Evolutionary conservation across 192 early-diverging fungal genomes (phyloP), one percentile per base, ranked within the genome.

Genomic region (Linnemannia exigua): DNA sequence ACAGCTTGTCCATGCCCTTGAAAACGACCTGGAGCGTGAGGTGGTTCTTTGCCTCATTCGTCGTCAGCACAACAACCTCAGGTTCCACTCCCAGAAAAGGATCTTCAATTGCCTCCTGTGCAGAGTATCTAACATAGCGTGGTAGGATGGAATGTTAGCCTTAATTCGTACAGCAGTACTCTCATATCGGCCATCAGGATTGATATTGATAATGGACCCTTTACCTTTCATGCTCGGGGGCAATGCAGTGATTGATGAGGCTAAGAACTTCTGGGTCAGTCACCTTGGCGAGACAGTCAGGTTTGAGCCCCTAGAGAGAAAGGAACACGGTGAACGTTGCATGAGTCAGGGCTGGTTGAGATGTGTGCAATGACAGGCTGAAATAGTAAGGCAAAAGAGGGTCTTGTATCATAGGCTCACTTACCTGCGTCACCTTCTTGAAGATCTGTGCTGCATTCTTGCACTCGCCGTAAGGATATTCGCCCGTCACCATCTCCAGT

Each of bases 381-480:
- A 16, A 71, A 20, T 54, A 28, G 48, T 12, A 72, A 25, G 11
- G 17, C 15, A 35, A 8, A 25, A 48, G 5, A 33, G 0, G 15
- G 20, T 14, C 7, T 4, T 41, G 25, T 47, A 1, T n/a, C n/a
- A 2, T 8, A 3, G 28, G 58, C 28, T 73, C 88, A 91, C 92
- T 73, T 89, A 91, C 92, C 88, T 92, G 90, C 12, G 90, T 92
- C 50, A 96, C 95, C 79, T 94, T 95, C 79, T 95, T 94, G 84
- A 92, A 96, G 31, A 96, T 92, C 80, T 96, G 95, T 14, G 94
- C 94, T 12, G 93, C 93, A 80, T 96, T 96, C 67, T 93, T 95
- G 86, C 95, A 96, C 89, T 96, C 95, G 33, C 82, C 80, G 76
- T 96, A 96, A 25, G 95, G 95, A 68, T 96, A 96, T 90, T 96